A percentile compares a stretch with the other conserved stretches of the same genome.
phyloP scores from a whole-genome alignment of 2,329 filamentous ascomycete species.

The Didymella pinodella region DNA sequence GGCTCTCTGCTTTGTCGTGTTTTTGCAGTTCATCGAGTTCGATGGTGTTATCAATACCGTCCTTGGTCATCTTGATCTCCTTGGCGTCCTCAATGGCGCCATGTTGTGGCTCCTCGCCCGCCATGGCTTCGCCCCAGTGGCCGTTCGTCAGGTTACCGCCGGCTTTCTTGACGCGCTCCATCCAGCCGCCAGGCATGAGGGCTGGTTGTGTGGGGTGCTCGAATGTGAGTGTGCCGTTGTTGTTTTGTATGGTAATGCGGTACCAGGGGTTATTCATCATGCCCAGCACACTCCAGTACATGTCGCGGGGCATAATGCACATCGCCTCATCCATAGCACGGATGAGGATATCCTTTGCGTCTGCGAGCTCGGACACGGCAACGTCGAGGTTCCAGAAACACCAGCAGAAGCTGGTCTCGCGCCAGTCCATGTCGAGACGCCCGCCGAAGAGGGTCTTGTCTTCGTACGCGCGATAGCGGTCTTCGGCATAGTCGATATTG shows the following conservation, averaged over 20 bases:
- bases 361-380: conserved; percentile 66
- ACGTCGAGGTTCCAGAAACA: conserved; percentile 87
- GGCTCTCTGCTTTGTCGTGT: conserved; percentile 70
- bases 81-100: conserved; percentile 60
- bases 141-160: conserved; percentile 83
- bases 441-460: conserved; percentile 77
- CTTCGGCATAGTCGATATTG: conserved; percentile 82
- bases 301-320: conserved; percentile 85
- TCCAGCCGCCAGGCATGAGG: conserved; percentile 83
- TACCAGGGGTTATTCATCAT: conserved; percentile 99
- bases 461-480: conserved; percentile 75
- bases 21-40: conserved; percentile 74
- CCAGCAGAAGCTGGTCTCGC: conserved; percentile 88
- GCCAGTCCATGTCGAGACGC: conserved; percentile 79
- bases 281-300: conserved; percentile 94
- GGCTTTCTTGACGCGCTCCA: conserved; percentile 85
- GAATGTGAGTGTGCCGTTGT: conserved; percentile 68
- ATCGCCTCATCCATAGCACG: conserved; percentile 90
- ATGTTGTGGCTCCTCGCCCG: conserved; percentile 57
- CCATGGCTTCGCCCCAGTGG: conserved; percentile 79
- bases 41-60: conserved; percentile 69
- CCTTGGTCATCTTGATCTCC: conserved; percentile 81
- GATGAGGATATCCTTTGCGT: conserved; percentile 77
- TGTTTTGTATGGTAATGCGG: conserved; percentile 76
- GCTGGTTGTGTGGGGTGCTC: conserved; percentile 89